Evolutionary conservation across 1,284 basidiomycete genomes (phyloP), one percentile per base, ranked within the genome.

Genomic region (Marasmius oreades): DNA sequence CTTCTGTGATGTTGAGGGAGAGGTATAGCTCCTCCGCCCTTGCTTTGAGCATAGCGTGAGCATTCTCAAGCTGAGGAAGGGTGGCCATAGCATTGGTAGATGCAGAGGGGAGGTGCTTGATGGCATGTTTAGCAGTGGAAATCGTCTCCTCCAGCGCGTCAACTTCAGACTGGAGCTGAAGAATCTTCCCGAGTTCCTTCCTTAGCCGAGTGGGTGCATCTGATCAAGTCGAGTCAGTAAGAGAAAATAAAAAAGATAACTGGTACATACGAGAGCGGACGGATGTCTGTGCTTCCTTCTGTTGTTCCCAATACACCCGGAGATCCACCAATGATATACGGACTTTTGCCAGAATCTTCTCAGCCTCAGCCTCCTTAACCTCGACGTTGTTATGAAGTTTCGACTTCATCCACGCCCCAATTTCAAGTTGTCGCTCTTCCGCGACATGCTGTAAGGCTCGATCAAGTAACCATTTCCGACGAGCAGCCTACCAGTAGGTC

Each of bases 1-100:
- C 37, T 2, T 57, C 53, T 1, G 60, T 57, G 20, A 64, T 53
- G 24, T 63, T 63, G 22, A 64, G 54, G 5, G 62, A 61, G 12
- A 52, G 18, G 48, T 62, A 65, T 1, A 65, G 43, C 12, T 39
- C 46, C n/a, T 65, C 60, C 3, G 62, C 56, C 16, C 61, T 47
- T 2, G 48, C 52, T 28, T 55, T 51, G 1, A 61, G 52, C 12
- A 16, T 42, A 16, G 61, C 52, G 23, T 58, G 56, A 16, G 52
- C 55, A 24, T 45, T 33, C 20, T 53, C 39, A 7, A 59, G 8
- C 8, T 36, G 8, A 16, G 8, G 16, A 8, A 36, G 34, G 16
- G 8, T 36, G 34, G 16, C 8, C 36, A 22, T 44, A 26, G 59
- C 46, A 10, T 52, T 48, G 8, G 42, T 34, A 47, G 33, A 28